These are phyloP conservation scores for Westerdykella aurantiaca DNA, from an alignment of 2,329 filamentous ascomycete species.

Conservation along the genomic window DNA sequence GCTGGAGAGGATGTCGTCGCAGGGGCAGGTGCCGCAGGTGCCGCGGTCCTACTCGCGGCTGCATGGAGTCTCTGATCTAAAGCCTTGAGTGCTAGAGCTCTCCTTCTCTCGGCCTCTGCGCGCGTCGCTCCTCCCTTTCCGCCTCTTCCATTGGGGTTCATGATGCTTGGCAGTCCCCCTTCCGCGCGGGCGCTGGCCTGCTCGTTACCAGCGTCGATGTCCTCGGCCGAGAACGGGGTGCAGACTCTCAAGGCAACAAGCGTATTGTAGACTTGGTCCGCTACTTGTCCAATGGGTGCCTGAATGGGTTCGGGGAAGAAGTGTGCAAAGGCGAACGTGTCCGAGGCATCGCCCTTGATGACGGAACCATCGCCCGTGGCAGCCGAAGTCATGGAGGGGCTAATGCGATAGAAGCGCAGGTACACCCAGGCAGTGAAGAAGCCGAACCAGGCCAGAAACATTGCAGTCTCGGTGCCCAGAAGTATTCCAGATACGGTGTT, in stretches of 20 bases:
- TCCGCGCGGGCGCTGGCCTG: slow-evolving; percentile 62
- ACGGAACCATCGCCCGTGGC: slow-evolving; percentile 48
- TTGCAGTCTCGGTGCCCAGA: slow-evolving; percentile 66
- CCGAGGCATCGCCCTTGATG: slow-evolving; percentile 84
- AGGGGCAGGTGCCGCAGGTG: slow-evolving; percentile 34
- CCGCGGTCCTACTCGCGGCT: slow-evolving; percentile 56
- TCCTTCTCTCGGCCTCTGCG: slow-evolving; percentile 84
- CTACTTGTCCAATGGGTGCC: slow-evolving; percentile 66
- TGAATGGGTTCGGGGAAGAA: slow-evolving; percentile 88
- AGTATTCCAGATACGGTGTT: slow-evolving; percentile 61
- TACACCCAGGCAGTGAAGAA: slow-evolving; percentile 91
- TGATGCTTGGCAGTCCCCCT: slow-evolving; percentile 54
- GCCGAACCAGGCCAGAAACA: slow-evolving; percentile 73
- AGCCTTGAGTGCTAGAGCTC: slow-evolving; percentile 83
- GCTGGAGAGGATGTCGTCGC: slow-evolving; percentile 21
- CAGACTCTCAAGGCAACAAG: slow-evolving; percentile 73
- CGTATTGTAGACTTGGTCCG: slow-evolving; percentile 66
- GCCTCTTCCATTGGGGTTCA: slow-evolving; percentile 45
- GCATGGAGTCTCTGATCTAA: slow-evolving; percentile 86
- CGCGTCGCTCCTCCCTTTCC: slow-evolving; percentile 60
- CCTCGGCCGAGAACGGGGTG: slow-evolving; percentile 76
- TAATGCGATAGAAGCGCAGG: slow-evolving; percentile 85
- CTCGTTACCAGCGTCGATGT: slow-evolving; percentile 67
- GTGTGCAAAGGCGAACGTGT: slow-evolving; percentile 91
- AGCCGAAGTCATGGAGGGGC: slow-evolving; percentile 52